Base-by-base conservation (phyloP, 768 basidiomycete species). In the Coprinopsis cinerea region DNA sequence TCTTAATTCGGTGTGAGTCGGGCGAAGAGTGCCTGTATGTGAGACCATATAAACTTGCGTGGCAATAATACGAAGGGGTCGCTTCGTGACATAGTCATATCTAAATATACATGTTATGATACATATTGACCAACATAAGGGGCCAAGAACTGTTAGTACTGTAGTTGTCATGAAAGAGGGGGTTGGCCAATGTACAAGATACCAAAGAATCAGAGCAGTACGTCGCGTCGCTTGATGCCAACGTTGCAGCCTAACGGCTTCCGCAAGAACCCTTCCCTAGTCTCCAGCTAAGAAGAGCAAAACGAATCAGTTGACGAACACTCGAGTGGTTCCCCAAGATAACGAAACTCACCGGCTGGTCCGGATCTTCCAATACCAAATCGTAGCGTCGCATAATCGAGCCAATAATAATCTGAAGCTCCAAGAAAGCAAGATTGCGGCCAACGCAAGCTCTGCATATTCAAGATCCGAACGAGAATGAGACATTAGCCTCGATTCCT, bases 361-460 rank as follows among this genome's bases (percentile, higher is more conserved):
- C 74, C 13, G 81, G 78, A 20, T 75, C 63, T 59, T 82, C 76
- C 17, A 91, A 70, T 2, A 88, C 79, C 56, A 91, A 78, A 47
- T 88, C 75, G 59, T 83, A 94, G 35, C 85, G 76, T 23, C 85
- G 76, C 61, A 90, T 66, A 55, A 93, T 77, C 2, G 88, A 88
- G n/a, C 87, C 78, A 39, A 91, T 66, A 59, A 95, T 92, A 47
- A 92, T 75, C 59, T 82, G 73, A 18, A 94, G 62, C 61, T 93
- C 89, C 71, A 93, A 71, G 53, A 72, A 78, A 2, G 91, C 91
- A 35, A 91, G 68, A 60, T 93, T 92, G 37, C 83, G 76, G 7
- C 91, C 91, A 17, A 94, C 88, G 61, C 92, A 94, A 14, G 81
- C 85, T 41, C 90, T 86, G 53, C n/a, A n/a, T n/a, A n/a, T n/a